Evolutionary conservation across 164 flowering plant genomes (phyloP), one percentile per base, ranked within the genome.

Genomic region (Annona squamosa): DNA sequence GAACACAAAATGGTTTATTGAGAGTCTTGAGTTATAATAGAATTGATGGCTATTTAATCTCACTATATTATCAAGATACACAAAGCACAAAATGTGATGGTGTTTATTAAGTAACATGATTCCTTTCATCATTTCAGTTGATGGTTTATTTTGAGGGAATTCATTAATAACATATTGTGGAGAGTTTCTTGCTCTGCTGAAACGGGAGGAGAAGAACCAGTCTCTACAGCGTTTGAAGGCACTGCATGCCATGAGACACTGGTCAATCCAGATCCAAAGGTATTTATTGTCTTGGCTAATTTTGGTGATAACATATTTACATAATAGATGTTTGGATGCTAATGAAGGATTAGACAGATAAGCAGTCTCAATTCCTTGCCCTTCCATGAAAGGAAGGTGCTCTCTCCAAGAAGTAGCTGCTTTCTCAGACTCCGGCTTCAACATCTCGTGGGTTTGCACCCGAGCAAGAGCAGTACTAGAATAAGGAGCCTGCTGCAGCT

Each of bases 151-250:
- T 66, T 16, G 43, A 66, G 68, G 46, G 5, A 1, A 3, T 66
- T 6, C 13, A 5, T 66, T 66, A 10, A 42, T 17, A 13, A 4
- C 10, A 66, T 44, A 66, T 66, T 66, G 68, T 42, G 17, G 43
- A 44, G 16, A 16, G 4, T 3, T 44, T 42, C n/a, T 66, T 42
- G 68, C 13, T 10, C 5, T 6, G 5, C 68, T 13, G 68, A 66
- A 66, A 66, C 43, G 68, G 68, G 46, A 43, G 45, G 3, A 37
- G 68, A 66, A 66, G 68, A 66, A 66, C 12, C 46, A 66, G 3
- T 4, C 42, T 66, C 68, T 37, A 19, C 3, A 13, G 43, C 16
- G 68, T 19, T 4, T 12, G 48, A 66, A 13, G 46, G 43, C 16
- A 46, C 46, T 66, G 47, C 68, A 44, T 41, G 47, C 68, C 68